These are phyloP conservation scores for Phragmites australis DNA, from an alignment of 176 grass and related monocot species.

Conservation along the genomic window DNA sequence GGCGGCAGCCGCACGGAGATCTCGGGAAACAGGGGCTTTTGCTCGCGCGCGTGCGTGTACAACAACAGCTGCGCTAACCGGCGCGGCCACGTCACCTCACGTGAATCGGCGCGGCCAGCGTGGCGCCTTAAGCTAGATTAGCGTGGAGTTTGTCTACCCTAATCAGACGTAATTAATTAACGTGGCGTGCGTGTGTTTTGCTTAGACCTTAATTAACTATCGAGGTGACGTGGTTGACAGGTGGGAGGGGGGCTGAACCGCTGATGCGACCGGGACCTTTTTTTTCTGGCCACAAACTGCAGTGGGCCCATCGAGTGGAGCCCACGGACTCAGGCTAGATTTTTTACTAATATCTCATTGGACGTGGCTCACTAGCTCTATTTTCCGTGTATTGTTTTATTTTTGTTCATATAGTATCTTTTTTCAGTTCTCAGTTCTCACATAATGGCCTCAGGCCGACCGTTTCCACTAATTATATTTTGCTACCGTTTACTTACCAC, in stretches of 20 bases:
- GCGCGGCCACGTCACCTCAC: not conserved
- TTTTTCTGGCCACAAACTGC: too few relatives aligned
- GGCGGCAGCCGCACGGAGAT: not conserved
- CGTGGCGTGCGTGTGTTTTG: not conserved
- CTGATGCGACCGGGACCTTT: too few relatives aligned
- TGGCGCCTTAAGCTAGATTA: constrained; percentile 4
- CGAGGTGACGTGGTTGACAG: too few relatives aligned
- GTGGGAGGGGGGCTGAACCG: too few relatives aligned
- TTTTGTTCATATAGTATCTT: too few relatives aligned
- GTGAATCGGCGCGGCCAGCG: not conserved
- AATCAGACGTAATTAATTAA: not conserved
- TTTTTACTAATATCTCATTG: too few relatives aligned
- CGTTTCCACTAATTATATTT: not conserved
- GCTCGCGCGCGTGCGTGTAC: not conserved
- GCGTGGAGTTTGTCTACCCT: not conserved
- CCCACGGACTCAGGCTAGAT: too few relatives aligned
- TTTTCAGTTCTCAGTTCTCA: not conserved
- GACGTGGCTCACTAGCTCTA: not conserved
- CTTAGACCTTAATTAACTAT: not conserved
- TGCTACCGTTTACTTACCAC: not conserved
- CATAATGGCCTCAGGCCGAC: not conserved
- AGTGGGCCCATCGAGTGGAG: too few relatives aligned
- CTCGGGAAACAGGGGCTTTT: not conserved
- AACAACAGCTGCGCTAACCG: not conserved
- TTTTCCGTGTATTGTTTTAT: too few relatives aligned